Conservation (phyloP, 371 early-diverging fungal species). For the Syncephalastrum sp. region DNA sequence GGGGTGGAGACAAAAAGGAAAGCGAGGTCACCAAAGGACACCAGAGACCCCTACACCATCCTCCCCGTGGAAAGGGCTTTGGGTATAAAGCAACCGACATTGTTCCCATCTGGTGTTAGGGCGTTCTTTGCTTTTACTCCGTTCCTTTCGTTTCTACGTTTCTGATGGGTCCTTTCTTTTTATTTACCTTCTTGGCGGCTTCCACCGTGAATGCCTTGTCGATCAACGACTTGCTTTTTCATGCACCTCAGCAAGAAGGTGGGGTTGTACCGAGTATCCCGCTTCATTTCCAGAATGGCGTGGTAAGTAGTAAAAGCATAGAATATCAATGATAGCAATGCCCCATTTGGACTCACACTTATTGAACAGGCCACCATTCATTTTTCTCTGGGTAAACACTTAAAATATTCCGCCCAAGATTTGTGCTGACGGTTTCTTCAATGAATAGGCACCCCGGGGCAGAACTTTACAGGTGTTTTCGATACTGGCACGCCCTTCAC, state of each 20-base stretch:
- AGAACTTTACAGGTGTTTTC: slow-evolving; percentile 28
- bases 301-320: slow-evolving; percentile 12
- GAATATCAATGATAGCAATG: no score
- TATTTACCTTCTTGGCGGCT: background rate
- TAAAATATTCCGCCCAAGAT: background rate
- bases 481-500: slow-evolving; percentile 33
- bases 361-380: slow-evolving; percentile 9
- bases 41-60: no score
- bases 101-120: no score
- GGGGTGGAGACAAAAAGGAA: no score
- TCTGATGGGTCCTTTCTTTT: no score
- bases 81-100: no score
- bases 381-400: slow-evolving; percentile 10
- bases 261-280: slow-evolving; percentile 9
- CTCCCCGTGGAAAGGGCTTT: no score
- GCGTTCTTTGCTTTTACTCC: no score
- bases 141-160: no score
- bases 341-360: no score
- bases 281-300: slow-evolving; percentile 11
- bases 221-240: slow-evolving; percentile 12
- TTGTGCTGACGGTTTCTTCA: background rate
- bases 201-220: slow-evolving; percentile 9
- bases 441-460: slow-evolving; percentile 24
- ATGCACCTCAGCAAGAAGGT: slow-evolving; percentile 2
- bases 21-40: no score